phyloP scores from a whole-genome alignment of 2,329 filamentous ascomycete species.

The Plenodomus lindquistii region DNA sequence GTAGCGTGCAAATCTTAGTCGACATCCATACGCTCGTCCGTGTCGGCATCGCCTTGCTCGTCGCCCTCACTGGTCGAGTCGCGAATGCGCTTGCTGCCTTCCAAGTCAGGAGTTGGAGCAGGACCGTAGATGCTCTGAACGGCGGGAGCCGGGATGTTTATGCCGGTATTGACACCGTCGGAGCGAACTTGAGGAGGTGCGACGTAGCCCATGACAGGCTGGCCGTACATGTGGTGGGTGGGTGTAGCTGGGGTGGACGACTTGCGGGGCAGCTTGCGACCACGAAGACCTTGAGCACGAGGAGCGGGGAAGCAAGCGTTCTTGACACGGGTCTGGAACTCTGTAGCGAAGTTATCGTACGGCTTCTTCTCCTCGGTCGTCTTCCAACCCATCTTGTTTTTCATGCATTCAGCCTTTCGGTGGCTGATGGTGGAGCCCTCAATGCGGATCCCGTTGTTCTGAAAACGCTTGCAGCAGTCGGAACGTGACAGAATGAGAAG shows the following conservation, averaged over 20 bases:
- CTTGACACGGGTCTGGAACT: constrained; percentile 43
- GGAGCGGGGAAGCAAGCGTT: constrained; percentile 38
- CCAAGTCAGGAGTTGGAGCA: constrained; percentile 1
- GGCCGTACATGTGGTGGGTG: constrained; percentile 1
- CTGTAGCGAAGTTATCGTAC: constrained; percentile 39
- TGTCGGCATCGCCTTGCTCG: too few relatives aligned
- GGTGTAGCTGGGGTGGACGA: constrained; percentile 25
- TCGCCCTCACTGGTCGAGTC: constrained; percentile 8
- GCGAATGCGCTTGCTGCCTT: constrained; percentile 3
- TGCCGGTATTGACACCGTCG: constrained; percentile 18
- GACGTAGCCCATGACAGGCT: constrained; percentile 24
- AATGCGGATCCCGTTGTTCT: constrained; percentile 44
- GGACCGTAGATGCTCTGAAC: constrained; percentile 16
- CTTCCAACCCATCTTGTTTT: constrained; percentile 43
- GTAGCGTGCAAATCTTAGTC: constrained; percentile 7
- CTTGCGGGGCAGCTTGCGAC: constrained; percentile 22
- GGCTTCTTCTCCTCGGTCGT: constrained; percentile 38
- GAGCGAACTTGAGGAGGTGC: constrained; percentile 23
- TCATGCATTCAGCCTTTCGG: constrained; percentile 44
- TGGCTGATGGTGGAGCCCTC: constrained; percentile 45
- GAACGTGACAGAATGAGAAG: constrained; percentile 42
- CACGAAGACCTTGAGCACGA: constrained; percentile 24
- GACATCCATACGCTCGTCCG: constrained; percentile 12
- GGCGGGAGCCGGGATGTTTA: constrained; percentile 23
- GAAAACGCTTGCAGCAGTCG: constrained; percentile 41